Conservation (phyloP, 2,329 filamentous ascomycete genomes). For the Colletotrichum camelliae region DNA sequence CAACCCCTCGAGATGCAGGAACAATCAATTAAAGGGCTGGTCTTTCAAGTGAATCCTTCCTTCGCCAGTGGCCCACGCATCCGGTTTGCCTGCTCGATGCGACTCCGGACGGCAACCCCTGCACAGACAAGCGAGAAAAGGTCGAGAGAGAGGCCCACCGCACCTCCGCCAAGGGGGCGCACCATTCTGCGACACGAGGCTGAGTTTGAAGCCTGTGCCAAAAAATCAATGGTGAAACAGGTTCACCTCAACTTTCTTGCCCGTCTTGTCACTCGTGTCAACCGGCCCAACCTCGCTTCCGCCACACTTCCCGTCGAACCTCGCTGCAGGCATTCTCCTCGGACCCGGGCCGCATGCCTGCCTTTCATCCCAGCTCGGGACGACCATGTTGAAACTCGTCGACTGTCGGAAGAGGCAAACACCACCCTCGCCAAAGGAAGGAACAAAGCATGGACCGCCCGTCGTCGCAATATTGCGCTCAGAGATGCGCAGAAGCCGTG, state of each 20-base stretch:
- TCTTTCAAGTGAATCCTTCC: background rate
- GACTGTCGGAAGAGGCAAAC: constrained; percentile 6
- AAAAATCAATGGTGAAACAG: constrained; percentile 20
- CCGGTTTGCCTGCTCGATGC: background rate
- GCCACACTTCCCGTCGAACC: background rate
- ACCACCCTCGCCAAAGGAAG: background rate
- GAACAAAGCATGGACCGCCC: background rate
- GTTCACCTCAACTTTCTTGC: constrained; percentile 17
- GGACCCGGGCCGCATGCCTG: background rate
- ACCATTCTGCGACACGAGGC: constrained; percentile 18
- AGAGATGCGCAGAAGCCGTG: background rate
- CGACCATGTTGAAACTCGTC: constrained; percentile 14
- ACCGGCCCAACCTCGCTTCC: background rate
- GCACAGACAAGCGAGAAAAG: background rate
- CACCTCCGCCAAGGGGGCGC: constrained; percentile 8
- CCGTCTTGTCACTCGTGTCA: constrained; percentile 5
- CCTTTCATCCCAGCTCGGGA: constrained; percentile 16
- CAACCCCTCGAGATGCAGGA: background rate
- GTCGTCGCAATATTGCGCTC: background rate
- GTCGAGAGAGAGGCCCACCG: background rate
- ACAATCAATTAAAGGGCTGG: background rate
- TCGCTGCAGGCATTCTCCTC: constrained; percentile 4
- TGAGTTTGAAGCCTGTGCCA: constrained; percentile 23
- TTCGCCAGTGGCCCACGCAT: background rate
- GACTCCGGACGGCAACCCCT: background rate